Percentiles rank a stretch among this genome's conserved stretches.
Evolutionary conservation across 2,329 filamentous ascomycete species (phyloP).

Genomic region (Cytospora piceicola): DNA sequence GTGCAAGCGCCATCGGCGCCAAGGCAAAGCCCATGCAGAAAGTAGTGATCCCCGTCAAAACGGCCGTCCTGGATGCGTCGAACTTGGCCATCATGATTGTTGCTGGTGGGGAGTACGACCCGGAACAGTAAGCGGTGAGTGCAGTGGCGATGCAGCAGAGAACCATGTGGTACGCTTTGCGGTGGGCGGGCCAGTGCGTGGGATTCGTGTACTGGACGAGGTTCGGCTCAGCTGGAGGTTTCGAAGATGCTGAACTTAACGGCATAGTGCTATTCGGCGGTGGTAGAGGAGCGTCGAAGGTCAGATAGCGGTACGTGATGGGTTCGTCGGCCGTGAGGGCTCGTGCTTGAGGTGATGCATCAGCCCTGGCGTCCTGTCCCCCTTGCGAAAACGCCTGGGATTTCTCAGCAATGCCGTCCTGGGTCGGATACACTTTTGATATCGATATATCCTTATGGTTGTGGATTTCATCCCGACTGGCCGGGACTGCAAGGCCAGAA

Average conservation of each 20-base stretch:
- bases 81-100: conserved; percentile 69
- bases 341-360: background rate
- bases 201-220: conserved; percentile 71
- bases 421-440: background rate
- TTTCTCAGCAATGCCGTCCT: background rate
- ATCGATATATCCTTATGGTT: background rate
- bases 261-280: conserved; percentile 40
- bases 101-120: conserved; percentile 75
- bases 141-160: conserved; percentile 78
- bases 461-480: conserved; percentile 3
- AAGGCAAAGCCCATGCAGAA: conserved; percentile 82
- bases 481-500: conserved; percentile 8
- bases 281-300: conserved; percentile 63
- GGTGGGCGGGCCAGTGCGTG: conserved; percentile 69
- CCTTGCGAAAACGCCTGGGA: background rate
- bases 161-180: conserved; percentile 72
- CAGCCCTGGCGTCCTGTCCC: background rate
- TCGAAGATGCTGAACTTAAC: conserved; percentile 32
- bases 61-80: conserved; percentile 65
- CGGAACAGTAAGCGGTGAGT: conserved; percentile 79
- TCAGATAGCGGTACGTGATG: conserved; percentile 63
- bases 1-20: conserved; percentile 86
- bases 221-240: conserved; percentile 64
- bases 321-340: conserved; percentile 29
- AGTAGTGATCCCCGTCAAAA: conserved; percentile 76